Evolutionary conservation across 768 basidiomycete species (phyloP).

Genomic region (Lactifluus piperatus): DNA sequence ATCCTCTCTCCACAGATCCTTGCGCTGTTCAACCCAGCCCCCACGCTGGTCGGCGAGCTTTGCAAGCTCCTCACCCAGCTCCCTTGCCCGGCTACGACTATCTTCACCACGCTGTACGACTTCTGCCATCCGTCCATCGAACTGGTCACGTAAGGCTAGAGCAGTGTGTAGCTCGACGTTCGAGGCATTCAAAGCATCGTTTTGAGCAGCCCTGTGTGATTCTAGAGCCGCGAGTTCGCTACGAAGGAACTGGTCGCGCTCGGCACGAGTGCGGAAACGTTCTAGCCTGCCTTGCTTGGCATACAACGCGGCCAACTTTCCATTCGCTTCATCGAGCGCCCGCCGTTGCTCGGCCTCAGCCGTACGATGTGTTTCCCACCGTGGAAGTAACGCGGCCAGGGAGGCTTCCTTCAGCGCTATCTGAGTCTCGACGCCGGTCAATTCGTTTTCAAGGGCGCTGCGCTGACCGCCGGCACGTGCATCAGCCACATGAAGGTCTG

Average conservation of each 20-base stretch:
- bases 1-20: constrained; percentile 94
- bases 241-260: constrained; percentile 77
- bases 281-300: constrained; percentile 86
- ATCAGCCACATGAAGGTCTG: constrained; percentile 63
- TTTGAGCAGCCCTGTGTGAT: constrained; percentile 48
- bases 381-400: constrained; percentile 56
- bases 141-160: constrained; percentile 39
- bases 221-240: constrained; percentile 69
- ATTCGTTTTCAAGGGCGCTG: constrained; percentile 54
- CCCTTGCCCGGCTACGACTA: constrained; percentile 45
- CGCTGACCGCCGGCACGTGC: constrained; percentile 57
- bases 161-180: constrained; percentile 42
- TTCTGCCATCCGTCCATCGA: constrained; percentile 50
- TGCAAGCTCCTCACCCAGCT: constrained; percentile 52
- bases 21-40: constrained; percentile 69
- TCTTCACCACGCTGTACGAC: constrained; percentile 58
- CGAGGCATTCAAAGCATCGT: constrained; percentile 45
- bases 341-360: constrained; percentile 49
- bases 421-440: constrained; percentile 47
- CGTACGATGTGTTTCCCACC: constrained; percentile 53
- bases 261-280: constrained; percentile 74
- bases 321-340: constrained; percentile 65
- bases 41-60: constrained; percentile 58
- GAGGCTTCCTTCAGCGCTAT: constrained; percentile 55
- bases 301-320: constrained; percentile 64